A percentile compares a stretch with the other conserved stretches of the same genome.
phyloP scores from a whole-genome alignment of 2,329 filamentous ascomycete genomes.

The Hymenoscyphus infarciens region DNA sequence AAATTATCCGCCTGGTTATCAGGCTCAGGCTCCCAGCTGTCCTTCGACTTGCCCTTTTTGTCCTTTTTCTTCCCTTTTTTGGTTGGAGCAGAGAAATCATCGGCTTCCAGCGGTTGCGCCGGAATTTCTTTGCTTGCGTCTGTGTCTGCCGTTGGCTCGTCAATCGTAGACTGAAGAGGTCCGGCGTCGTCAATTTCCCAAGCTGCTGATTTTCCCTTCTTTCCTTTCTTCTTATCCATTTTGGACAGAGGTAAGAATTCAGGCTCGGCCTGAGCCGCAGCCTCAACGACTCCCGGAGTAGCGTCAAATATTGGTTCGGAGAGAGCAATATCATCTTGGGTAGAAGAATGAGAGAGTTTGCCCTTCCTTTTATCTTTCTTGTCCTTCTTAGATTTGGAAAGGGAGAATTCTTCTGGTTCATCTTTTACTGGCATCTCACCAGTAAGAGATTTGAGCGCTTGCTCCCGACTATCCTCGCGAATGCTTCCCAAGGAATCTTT shows the following conservation, averaged over 20 bases:
- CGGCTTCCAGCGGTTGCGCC: neutral
- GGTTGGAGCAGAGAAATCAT: slow-evolving; percentile 17
- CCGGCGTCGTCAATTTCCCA: slow-evolving; percentile 12
- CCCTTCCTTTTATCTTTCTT: slow-evolving; percentile 18
- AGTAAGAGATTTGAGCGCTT: slow-evolving; percentile 20
- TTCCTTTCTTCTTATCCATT: slow-evolving; percentile 27
- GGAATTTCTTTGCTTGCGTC: slow-evolving; percentile 7
- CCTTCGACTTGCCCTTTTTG: slow-evolving; percentile 12
- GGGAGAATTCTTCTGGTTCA: neutral
- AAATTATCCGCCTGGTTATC: too few species aligned
- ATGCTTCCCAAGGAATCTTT: slow-evolving; percentile 21
- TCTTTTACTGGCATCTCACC: neutral
- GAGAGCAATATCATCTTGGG: slow-evolving; percentile 14
- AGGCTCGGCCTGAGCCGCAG: slow-evolving; percentile 1
- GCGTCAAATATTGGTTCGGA: slow-evolving; percentile 17
- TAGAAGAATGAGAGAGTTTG: slow-evolving; percentile 13
- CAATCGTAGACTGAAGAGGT: neutral
- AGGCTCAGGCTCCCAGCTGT: slow-evolving; percentile 4
- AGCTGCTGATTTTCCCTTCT: slow-evolving; percentile 17
- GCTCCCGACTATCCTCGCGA: slow-evolving; percentile 21
- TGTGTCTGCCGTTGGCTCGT: neutral
- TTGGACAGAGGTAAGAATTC: slow-evolving; percentile 19
- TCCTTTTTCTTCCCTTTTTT: slow-evolving; percentile 38
- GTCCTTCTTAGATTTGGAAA: slow-evolving; percentile 17
- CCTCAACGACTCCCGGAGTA: neutral